phyloP scores from a whole-genome alignment of 2,329 filamentous ascomycete species.

The Aspergillus sp. region DNA sequence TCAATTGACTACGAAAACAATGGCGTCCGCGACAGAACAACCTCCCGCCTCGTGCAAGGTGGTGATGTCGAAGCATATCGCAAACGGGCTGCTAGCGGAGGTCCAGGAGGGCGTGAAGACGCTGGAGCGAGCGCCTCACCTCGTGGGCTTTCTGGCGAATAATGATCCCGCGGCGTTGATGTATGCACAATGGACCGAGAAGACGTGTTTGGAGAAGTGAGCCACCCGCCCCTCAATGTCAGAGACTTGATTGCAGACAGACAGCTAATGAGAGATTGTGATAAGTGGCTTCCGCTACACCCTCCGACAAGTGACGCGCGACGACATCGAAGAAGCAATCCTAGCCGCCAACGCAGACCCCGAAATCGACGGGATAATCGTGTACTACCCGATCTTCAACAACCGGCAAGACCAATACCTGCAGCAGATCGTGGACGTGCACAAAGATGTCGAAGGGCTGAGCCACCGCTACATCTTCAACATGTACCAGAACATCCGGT shows the following conservation, averaged over 20 bases:
- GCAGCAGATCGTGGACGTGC: slow-evolving; percentile 81
- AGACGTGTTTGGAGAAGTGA: slow-evolving; percentile 94
- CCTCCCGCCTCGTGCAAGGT: slow-evolving; percentile 66
- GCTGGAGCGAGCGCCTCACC: slow-evolving; percentile 63
- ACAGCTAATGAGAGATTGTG: no score
- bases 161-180: slow-evolving; percentile 81
- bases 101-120: slow-evolving; percentile 66
- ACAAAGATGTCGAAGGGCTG: slow-evolving; percentile 93
- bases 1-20: neutral
- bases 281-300: slow-evolving; percentile 80
- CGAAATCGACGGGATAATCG: slow-evolving; percentile 77
- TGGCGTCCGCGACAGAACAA: slow-evolving; percentile 26
- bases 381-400: slow-evolving; percentile 98
- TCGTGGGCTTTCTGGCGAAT: slow-evolving; percentile 90
- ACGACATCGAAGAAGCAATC: slow-evolving; percentile 82
- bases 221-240: slow-evolving; percentile 23
- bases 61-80: slow-evolving; percentile 77
- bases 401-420: slow-evolving; percentile 86
- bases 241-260: no score
- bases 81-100: slow-evolving; percentile 70
- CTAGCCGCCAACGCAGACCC: slow-evolving; percentile 73
- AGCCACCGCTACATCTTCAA: slow-evolving; percentile 94
- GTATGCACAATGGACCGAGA: slow-evolving; percentile 96
- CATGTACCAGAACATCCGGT: slow-evolving; percentile 98
- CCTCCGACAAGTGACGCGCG: slow-evolving; percentile 73